Percentiles rank a stretch among this genome's conserved stretches.
phyloP scores from a whole-genome alignment of 202 grass and related monocot genomes.

The Panicum hallii region DNA sequence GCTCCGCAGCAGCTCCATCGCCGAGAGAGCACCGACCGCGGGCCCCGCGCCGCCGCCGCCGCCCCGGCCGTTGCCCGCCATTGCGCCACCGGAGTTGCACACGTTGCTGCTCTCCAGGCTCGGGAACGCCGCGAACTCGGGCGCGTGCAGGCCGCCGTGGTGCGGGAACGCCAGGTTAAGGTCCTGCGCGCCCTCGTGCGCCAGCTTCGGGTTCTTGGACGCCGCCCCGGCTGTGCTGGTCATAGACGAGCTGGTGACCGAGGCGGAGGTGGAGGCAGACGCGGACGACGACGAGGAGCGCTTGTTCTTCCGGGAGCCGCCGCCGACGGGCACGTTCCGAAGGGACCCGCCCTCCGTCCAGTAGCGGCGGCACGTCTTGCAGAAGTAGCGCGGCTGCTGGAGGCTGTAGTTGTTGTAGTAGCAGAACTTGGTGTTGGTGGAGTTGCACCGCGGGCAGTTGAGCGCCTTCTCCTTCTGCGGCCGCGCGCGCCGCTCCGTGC shows the following conservation, averaged over 20 bases:
- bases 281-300: conserved; percentile 55
- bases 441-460: conserved; percentile 97
- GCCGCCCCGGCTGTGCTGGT: conserved; percentile 18
- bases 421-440: conserved; percentile 97
- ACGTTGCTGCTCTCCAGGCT: conserved; percentile 76
- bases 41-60: conserved; percentile 5
- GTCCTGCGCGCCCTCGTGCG: conserved; percentile 72
- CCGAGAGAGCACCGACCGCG: conserved; percentile 66
- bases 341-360: conserved; percentile 95
- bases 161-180: conserved; percentile 89
- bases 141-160: conserved; percentile 42
- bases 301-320: conserved; percentile 96
- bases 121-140: conserved; percentile 75
- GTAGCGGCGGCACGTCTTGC: conserved; percentile 96
- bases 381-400: conserved; percentile 96
- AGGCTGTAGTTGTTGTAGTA: conserved; percentile 99
- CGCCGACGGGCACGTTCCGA: conserved; percentile 89
- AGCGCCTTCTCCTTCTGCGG: conserved; percentile 93
- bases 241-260: conserved; percentile 43
- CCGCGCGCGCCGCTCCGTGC: conserved; percentile 69
- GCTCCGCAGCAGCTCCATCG: conserved; percentile 94
- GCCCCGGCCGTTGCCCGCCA: conserved; percentile 33
- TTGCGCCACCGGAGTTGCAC: conserved; percentile 44
- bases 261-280: conserved; percentile 34
- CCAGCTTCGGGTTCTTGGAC: conserved; percentile 63